A percentile compares a stretch with the other conserved stretches of the same genome.
These are phyloP conservation scores for Mycena albidolilacea DNA, from an alignment of 768 basidiomycete genomes.

Conservation along the genomic window DNA sequence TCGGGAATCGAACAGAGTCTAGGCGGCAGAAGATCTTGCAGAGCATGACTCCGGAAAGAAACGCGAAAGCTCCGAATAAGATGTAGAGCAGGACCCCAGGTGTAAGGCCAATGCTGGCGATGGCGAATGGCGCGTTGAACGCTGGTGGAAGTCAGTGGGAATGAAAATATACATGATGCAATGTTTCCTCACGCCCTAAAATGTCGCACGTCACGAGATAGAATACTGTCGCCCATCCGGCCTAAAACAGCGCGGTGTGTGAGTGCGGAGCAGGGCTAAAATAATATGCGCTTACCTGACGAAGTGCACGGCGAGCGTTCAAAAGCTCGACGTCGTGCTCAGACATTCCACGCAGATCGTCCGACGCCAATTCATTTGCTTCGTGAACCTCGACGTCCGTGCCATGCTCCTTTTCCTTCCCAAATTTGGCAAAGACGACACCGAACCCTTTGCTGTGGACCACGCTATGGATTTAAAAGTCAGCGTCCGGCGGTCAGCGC, in stretches of 20 bases:
- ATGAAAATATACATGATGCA: constrained; percentile 13
- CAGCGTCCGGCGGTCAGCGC: constrained; percentile 15
- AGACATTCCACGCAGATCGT: constrained; percentile 21
- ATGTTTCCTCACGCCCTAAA: constrained; percentile 20
- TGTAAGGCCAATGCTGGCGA: constrained; percentile 22
- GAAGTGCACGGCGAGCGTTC: constrained; percentile 21
- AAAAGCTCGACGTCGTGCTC: constrained; percentile 25
- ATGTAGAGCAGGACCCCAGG: constrained; percentile 22
- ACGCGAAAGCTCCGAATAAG: constrained; percentile 23
- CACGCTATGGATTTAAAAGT: constrained; percentile 19
- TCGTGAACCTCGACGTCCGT: constrained; percentile 11
- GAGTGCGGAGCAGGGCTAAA: constrained; percentile 15
- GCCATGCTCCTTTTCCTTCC: constrained; percentile 19
- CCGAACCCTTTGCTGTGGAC: constrained; percentile 25
- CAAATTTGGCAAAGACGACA: constrained; percentile 20
- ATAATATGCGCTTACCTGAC: constrained; percentile 23
- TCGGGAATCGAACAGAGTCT: constrained; percentile 24
- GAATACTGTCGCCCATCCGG: constrained; percentile 27
- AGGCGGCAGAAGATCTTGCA: constrained; percentile 23
- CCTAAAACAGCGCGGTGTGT: constrained; percentile 10
- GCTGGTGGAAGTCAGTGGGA: constrained; percentile 21
- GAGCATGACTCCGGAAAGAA: constrained; percentile 26
- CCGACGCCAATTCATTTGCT: constrained; percentile 11
- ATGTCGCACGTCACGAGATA: constrained; percentile 23
- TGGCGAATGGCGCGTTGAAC: constrained; percentile 28